Base-by-base conservation (phyloP, 805 yeast species). In the Zygosaccharomyces bailii region DNA sequence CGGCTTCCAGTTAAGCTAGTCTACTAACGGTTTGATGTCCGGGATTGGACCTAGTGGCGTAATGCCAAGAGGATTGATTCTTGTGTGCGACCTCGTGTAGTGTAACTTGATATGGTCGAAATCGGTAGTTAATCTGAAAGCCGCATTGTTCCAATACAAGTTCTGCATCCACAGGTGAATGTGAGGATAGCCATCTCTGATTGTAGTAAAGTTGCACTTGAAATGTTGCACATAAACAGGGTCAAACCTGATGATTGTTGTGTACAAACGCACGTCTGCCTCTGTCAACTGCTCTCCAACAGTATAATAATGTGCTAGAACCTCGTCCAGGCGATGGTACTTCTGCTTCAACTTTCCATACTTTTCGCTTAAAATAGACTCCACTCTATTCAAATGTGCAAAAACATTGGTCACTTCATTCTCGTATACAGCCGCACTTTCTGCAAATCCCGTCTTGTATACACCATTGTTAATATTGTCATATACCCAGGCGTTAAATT, bases 181-280 rank as follows among this genome's bases (percentile, higher is more conserved):
- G 55, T 73, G 68, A 17, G 97, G 97, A 63, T 79, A 91, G 51
- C 87, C 86, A 34, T 58, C 64, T 60, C 96, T 78, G 56, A 91
- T 85, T 72, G 82, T 84, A 38, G 82, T 82, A 49, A 88, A 65
- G 66, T 91, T 91, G 66, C 96, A 86, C 69, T 91, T 93, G 78
- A 91, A 93, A 66, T 91, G 97, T 66, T 90, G 96, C 43, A 84
- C 91, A 61, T 91, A 91, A 17, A 89, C 95, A 1, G 95, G 85
- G 64, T 91, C 98, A 59, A 91, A 91, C 57, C 99, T 79, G 34
- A 88, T 73, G 47, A 91, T 82, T 2, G 98, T 91, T 18, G 96
- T 80, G 69, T 70, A 91, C 39, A 91, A 76, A 52, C 97, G 75
- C 46, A 91, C 73, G 64, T 91, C 99, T 5, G 95, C 95, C 68